These are phyloP conservation scores for Aeminium ludgeri DNA, from an alignment of 495 filamentous ascomycete species.

Conservation along the genomic window DNA sequence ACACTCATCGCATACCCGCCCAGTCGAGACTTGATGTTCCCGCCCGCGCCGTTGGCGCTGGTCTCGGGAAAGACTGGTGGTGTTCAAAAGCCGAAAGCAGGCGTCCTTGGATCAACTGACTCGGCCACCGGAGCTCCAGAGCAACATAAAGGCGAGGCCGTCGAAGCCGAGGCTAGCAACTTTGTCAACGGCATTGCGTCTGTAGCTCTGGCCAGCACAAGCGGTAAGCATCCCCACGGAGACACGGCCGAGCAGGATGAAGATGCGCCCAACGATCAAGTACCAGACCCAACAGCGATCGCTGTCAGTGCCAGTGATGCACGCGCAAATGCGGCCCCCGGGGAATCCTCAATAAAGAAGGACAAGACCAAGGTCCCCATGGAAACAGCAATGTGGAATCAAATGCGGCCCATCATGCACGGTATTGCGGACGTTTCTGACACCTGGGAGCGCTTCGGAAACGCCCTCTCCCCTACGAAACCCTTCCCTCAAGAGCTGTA, in stretches of 20 bases:
- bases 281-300: conserved; percentile 46
- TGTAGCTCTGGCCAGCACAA: conserved; percentile 57
- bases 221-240: conserved; percentile 41
- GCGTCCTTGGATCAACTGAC: conserved; percentile 57
- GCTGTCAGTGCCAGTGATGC: conserved; percentile 39
- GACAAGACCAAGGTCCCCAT: conserved; percentile 80
- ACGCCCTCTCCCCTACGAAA: conserved; percentile 60
- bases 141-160: conserved; percentile 70
- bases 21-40: conserved; percentile 50
- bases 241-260: conserved; percentile 19
- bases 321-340: conserved; percentile 34
- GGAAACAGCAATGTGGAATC: conserved; percentile 58
- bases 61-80: conserved; percentile 46
- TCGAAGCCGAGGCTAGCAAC: conserved; percentile 70
- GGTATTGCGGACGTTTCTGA: conserved; percentile 55
- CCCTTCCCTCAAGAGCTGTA: conserved; percentile 53
- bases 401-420: conserved; percentile 65
- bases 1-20: conserved; percentile 50
- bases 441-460: conserved; percentile 63
- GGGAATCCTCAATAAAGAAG: conserved; percentile 31
- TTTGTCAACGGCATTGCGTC: conserved; percentile 60
- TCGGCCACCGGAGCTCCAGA: conserved; percentile 70
- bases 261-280: conserved; percentile 29
- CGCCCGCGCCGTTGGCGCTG: conserved; percentile 50
- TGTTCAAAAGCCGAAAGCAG: conserved; percentile 50